Conservation (phyloP, 202 grass and related monocot species). For the Saccharum hybrid region DNA sequence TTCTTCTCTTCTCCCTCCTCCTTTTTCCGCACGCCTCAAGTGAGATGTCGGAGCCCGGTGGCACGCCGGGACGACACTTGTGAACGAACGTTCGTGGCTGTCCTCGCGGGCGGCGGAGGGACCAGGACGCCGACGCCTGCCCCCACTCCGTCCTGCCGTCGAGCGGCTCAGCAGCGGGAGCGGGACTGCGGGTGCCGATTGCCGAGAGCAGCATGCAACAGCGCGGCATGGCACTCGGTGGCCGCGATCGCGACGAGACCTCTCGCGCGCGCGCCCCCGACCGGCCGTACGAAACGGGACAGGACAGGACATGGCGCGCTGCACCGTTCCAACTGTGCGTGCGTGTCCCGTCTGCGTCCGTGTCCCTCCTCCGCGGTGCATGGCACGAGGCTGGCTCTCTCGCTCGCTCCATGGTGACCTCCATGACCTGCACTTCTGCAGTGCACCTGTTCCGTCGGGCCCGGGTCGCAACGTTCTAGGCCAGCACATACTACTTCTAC, state of each 20-base stretch:
- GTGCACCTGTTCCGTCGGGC: no score
- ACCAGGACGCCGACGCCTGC: background rate
- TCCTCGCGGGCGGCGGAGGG: background rate
- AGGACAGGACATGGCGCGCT: background rate
- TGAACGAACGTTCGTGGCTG: background rate
- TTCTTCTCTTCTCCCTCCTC: background rate
- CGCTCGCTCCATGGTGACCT: background rate
- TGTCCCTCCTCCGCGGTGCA: conserved; percentile 21
- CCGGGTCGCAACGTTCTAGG: no score
- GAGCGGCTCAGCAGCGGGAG: background rate
- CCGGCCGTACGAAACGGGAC: conserved; percentile 13
- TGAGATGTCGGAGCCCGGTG: background rate
- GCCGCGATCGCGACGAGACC: conserved; percentile 9
- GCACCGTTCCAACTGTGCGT: background rate
- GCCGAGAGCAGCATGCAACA: no score
- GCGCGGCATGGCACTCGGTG: background rate
- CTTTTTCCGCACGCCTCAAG: background rate
- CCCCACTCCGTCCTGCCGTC: conserved; percentile 14
- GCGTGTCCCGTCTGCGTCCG: background rate
- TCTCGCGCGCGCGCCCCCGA: background rate
- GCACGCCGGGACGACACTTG: background rate
- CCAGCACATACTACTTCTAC: no score
- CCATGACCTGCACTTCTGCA: background rate
- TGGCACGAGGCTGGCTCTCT: background rate
- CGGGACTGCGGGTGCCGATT: background rate